phyloP scores from a whole-genome alignment of 441 rosid species.

The Daphne laureola region DNA sequence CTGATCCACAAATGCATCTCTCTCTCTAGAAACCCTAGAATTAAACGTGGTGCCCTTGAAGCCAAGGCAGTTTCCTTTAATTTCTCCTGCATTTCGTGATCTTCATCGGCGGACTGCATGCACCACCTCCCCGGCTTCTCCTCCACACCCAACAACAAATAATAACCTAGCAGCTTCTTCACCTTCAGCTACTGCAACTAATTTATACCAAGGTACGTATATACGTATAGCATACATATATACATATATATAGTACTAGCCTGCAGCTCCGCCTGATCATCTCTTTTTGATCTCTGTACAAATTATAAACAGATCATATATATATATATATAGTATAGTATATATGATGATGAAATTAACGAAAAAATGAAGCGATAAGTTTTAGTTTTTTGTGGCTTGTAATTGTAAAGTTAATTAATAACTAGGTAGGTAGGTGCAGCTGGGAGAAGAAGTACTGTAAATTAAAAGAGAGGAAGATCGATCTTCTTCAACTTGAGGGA shows the following conservation, averaged over 20 bases:
- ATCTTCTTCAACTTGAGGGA: too few relatives aligned
- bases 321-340: too few relatives aligned
- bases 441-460: too few relatives aligned
- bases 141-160: slow-evolving; percentile 7
- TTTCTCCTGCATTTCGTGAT: slow-evolving; percentile 14
- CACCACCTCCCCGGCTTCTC: too few relatives aligned
- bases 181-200: slow-evolving; percentile 21
- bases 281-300: too few relatives aligned
- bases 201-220: slow-evolving; percentile 37
- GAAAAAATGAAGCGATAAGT: too few relatives aligned
- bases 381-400: too few relatives aligned
- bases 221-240: slow-evolving; percentile 3
- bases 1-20: slow-evolving; percentile 31
- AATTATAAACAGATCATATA: too few relatives aligned
- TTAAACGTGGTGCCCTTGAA: slow-evolving; percentile 51
- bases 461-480: too few relatives aligned
- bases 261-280: too few relatives aligned
- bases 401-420: too few relatives aligned
- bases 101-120: slow-evolving; percentile 21
- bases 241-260: slow-evolving; percentile 1
- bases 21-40: slow-evolving; percentile 18
- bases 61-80: slow-evolving; percentile 28
- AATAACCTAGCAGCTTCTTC: slow-evolving; percentile 12
- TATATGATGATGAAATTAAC: too few relatives aligned
- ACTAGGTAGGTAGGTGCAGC: slow-evolving; percentile 13